Evolutionary conservation across 2,329 filamentous ascomycete species (phyloP).

Genomic region (Aschersonia sp.): DNA sequence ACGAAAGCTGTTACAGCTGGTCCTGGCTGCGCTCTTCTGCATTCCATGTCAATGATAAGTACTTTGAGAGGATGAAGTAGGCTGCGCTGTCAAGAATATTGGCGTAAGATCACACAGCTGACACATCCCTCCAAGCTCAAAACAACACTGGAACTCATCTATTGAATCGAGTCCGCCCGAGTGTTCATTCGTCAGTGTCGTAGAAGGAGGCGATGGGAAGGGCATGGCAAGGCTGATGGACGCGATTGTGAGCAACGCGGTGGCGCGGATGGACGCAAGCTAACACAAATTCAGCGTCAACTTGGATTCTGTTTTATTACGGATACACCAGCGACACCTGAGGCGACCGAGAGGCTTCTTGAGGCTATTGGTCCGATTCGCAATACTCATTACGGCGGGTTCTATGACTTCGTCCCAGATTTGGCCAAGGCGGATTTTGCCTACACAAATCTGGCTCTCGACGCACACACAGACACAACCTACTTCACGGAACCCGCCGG

Average conservation of each 20-base stretch:
- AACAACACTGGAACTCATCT: constrained; percentile 9
- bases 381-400: constrained; percentile 75
- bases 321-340: constrained; percentile 48
- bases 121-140: neutral
- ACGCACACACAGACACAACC: constrained; percentile 84
- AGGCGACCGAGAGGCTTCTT: constrained; percentile 60
- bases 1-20: constrained; percentile 53
- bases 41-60: constrained; percentile 17
- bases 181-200: constrained; percentile 45
- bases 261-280: neutral
- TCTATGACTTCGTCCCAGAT: constrained; percentile 76
- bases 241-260: constrained; percentile 37
- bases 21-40: constrained; percentile 23
- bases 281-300: constrained; percentile 30
- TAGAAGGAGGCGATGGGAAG: constrained; percentile 28
- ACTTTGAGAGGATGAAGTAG: constrained; percentile 7
- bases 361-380: constrained; percentile 76
- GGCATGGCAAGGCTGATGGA: constrained; percentile 48
- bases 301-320: constrained; percentile 70
- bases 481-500: constrained; percentile 91
- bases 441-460: constrained; percentile 74
- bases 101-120: neutral
- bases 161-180: constrained; percentile 36
- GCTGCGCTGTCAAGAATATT: neutral
- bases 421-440: constrained; percentile 79